Evolutionary conservation across 352 stramenopile genomes (phyloP), one percentile per base, ranked within the genome.

Genomic region (Bremia lactucae): DNA sequence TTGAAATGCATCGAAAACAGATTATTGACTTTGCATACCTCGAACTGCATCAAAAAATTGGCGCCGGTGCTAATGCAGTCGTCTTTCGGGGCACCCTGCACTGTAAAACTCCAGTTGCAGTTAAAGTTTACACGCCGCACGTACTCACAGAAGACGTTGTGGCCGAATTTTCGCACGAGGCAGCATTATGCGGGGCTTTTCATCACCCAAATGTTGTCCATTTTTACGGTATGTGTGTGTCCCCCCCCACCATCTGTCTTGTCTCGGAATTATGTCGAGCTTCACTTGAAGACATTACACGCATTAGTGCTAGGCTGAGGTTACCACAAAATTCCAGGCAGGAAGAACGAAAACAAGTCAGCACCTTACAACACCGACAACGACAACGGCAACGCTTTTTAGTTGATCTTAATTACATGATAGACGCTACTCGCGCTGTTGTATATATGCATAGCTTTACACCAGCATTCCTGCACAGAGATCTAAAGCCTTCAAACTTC

Each of bases 401-500:
- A 15, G 52, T 78, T 4, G 55, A 78, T 20, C 23, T 85, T 4
- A 61, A 55, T 4, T 72, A 82, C 26, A 79, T 85, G 67, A 62
- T 79, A 21, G 72, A 85, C 22, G 64, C 69, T 1, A 68, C 65
- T 5, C 52, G 68, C 16, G 68, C 66, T n/a, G 59, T 82, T 1
- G 62, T 65, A 2, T 80, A 82, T 20, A 11, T 82, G 10, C 69
- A 82, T 49, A 73, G 59, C 38, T 80, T 80, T 28, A 68, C 58
- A n/a, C 67, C 65, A 13, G 58, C 66, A 0, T 75, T 82, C 18
- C 42, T 80, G 6, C 69, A 82, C 25, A 64, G 65, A 9, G 65
- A 82, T 24, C 77, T 82, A 46, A 80, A 80, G 33, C 67, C 69
- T 14, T 58, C 48, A 24, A 82, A 78, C 20, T 80, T 77, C 29